Evolutionary conservation across 495 filamentous ascomycete genomes (phyloP), one percentile per base, ranked within the genome.

Genomic region (Tuber aestivum): DNA sequence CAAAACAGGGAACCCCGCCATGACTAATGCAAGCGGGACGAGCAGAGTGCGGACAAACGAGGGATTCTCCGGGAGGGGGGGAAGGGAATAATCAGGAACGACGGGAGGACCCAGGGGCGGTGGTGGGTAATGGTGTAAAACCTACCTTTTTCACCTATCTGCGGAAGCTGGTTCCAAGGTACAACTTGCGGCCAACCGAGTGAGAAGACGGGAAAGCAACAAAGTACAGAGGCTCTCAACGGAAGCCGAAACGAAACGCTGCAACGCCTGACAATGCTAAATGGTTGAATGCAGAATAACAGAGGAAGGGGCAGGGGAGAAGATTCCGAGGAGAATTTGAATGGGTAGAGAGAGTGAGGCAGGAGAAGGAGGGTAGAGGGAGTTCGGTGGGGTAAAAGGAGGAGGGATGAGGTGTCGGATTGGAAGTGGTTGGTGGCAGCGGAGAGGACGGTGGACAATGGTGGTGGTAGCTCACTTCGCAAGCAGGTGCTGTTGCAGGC

Each of bases 361-460:
- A 76, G 76, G 75, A 76, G 72, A 77, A 78, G n/a, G 69, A 72
- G 74, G 70, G 76, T 35, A 61, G 74, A 48, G 81, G 74, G 74
- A 79, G 78, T 79, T 79, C 78, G 76, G 78, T 79, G 73, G 80
- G 79, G 80, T 79, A 81, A 75, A 76, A 74, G 76, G 79, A 76
- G 80, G 80, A 76, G 80, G 75, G 76, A 76, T 78, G 78, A 77
- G 76, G 80, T 81, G 80, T 82, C 74, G 80, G 72, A 74, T 81
- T 77, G 76, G 75, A 79, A 56, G 76, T 82, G 76, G 79, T 80
- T 80, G 78, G 80, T 68, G 42, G 75, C 61, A 73, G 78, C 65
- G 3, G 50, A 61, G n/a, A 61, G n/a, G 23, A 32, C 50, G n/a
- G n/a, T 56, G 48, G 44, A 48, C 44, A 48, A 48, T 48, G 44